Percentiles rank a stretch among this genome's conserved stretches.
Conservation (phyloP, 2,329 filamentous ascomycete genomes). For the Colletotrichum abscissum region DNA sequence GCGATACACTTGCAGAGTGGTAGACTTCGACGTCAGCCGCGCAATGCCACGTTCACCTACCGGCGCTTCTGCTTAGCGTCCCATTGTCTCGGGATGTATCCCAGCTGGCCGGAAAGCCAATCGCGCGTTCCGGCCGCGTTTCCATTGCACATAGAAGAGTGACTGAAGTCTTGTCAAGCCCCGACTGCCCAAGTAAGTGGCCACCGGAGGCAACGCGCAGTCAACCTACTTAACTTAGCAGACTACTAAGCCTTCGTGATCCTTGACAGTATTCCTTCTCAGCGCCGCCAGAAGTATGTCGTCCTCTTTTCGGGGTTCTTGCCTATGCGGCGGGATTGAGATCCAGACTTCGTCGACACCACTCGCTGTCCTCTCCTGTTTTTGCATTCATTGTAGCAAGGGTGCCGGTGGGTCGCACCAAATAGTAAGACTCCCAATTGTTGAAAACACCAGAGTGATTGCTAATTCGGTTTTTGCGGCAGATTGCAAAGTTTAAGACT, state of each 20-base stretch:
- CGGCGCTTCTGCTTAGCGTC: background rate
- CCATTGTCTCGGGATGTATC: background rate
- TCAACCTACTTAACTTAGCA: too few species aligned
- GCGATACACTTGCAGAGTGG: too few species aligned
- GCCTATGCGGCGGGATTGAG: slow-evolving; percentile 34
- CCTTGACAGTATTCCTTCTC: background rate
- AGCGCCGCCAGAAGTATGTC: slow-evolving; percentile 12
- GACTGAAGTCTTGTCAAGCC: background rate
- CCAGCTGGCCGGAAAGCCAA: background rate
- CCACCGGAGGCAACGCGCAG: background rate
- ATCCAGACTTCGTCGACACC: slow-evolving; percentile 26
- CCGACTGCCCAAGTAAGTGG: background rate
- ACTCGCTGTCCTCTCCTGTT: slow-evolving; percentile 33
- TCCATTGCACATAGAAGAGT: background rate
- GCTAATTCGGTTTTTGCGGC: background rate
- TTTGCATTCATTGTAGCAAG: slow-evolving; percentile 36
- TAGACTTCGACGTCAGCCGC: background rate
- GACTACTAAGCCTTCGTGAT: background rate
- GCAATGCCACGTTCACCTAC: background rate
- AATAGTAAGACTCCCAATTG: slow-evolving; percentile 18
- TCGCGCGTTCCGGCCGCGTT: background rate
- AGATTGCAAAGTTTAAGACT: slow-evolving; percentile 43
- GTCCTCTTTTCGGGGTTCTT: slow-evolving; percentile 25
- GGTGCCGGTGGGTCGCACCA: slow-evolving; percentile 32
- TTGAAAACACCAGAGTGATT: fast-evolving